A percentile compares a stretch with the other conserved stretches of the same genome.
Conservation (phyloP, 306 rosid species). For the apple (Malus domestica) region ASM211411v1 NC_041804.1:4549001-4549500, state of each 20-base stretch:
- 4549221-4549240: constrained; percentile 77
- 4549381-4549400: not conserved
- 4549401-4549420: not conserved
- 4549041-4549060: not conserved
- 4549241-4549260: constrained; percentile 96
- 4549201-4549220: constrained; percentile 23
- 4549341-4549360: not conserved
- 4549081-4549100: constrained; percentile 5
- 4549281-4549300: constrained; percentile 77
- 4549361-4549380: not conserved
- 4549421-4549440: not conserved
- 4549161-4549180: not conserved
- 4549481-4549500: not conserved
- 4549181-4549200: constrained; percentile 14
- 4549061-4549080: constrained; percentile 15
- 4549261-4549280: constrained; percentile 92
- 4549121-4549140: not conserved
- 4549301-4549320: constrained; percentile 61
- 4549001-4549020: not conserved
- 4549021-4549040: not conserved
- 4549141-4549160: constrained; percentile 1
- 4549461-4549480: not conserved
- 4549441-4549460: not conserved
- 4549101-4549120: not conserved
- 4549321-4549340: constrained; percentile 85